Conservation (phyloP, 306 rosid species). For the Hippophae gyantsensis region DNA sequence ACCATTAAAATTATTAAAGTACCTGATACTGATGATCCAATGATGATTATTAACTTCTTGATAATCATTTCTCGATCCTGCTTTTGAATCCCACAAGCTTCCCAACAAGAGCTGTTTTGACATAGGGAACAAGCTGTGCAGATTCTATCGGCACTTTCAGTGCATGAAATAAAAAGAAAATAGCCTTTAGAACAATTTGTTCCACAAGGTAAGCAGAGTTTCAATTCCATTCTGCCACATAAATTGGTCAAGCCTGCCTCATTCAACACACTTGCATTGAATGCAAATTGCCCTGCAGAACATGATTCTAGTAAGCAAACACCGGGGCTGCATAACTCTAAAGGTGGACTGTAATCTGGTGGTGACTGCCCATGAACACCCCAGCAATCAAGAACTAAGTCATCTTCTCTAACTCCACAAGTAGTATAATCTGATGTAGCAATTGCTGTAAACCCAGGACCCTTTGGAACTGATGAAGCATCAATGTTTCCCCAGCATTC, state of each 20-base stretch:
- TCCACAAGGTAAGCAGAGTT: constrained; percentile 71
- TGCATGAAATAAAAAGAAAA: constrained; percentile 62
- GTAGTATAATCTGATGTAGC: constrained; percentile 63
- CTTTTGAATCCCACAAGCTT: constrained; percentile 28
- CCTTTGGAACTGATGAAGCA: constrained; percentile 44
- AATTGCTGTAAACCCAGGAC: constrained; percentile 51
- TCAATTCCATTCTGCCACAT: constrained; percentile 44
- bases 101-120: constrained; percentile 67
- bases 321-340: constrained; percentile 74
- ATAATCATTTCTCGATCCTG: constrained; percentile 3
- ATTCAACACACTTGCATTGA: constrained; percentile 51
- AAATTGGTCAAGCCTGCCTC: constrained; percentile 50
- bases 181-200: constrained; percentile 54
- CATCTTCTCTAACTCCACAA: constrained; percentile 70
- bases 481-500: constrained; percentile 64
- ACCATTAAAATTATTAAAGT: constrained; percentile 35
- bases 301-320: constrained; percentile 43
- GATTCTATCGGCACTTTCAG: constrained; percentile 39
- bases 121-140: constrained; percentile 82
- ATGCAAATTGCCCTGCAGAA: constrained; percentile 36
- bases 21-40: constrained; percentile 40
- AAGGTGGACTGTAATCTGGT: constrained; percentile 45
- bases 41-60: constrained; percentile 31
- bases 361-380: constrained; percentile 33
- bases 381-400: constrained; percentile 74